Conservation (phyloP, 257 asterid species). For the Marsdenia floribunda region DNA sequence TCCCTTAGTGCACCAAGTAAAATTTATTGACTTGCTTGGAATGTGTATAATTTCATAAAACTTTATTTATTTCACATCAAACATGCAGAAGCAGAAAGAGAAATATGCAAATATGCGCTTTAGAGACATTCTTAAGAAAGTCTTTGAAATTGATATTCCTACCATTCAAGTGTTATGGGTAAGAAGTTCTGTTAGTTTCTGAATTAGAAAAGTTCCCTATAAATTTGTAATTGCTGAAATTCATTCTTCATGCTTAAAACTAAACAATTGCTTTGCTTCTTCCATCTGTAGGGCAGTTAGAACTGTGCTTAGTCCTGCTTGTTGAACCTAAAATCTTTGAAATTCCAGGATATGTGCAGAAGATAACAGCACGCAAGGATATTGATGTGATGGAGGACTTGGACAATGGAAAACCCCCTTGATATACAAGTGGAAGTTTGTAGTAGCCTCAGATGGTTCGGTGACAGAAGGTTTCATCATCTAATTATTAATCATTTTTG, state of each 20-base stretch:
- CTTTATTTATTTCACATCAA: neutral
- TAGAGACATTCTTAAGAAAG: neutral
- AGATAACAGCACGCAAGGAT: constrained; percentile 70
- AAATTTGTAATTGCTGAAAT: neutral
- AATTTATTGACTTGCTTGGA: neutral
- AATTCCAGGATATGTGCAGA: constrained; percentile 84
- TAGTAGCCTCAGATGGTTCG: neutral
- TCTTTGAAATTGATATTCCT: neutral
- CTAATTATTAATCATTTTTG: neutral
- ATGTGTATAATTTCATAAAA: neutral
- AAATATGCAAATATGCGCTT: neutral
- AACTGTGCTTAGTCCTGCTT: neutral
- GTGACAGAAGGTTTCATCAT: neutral
- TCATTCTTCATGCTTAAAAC: neutral
- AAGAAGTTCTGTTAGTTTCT: neutral
- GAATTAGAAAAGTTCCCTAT: neutral
- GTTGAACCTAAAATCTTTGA: neutral
- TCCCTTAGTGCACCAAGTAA: neutral
- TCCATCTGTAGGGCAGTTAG: neutral
- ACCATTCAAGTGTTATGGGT: neutral
- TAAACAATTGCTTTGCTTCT: neutral
- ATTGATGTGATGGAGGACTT: constrained; percentile 87
- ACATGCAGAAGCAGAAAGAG: neutral
- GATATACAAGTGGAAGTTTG: constrained; percentile 20
- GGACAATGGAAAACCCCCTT: constrained; percentile 63